These are phyloP conservation scores for Colletotrichum aenigma DNA, from an alignment of 2,329 filamentous ascomycete genomes.

Conservation along the genomic window DNA sequence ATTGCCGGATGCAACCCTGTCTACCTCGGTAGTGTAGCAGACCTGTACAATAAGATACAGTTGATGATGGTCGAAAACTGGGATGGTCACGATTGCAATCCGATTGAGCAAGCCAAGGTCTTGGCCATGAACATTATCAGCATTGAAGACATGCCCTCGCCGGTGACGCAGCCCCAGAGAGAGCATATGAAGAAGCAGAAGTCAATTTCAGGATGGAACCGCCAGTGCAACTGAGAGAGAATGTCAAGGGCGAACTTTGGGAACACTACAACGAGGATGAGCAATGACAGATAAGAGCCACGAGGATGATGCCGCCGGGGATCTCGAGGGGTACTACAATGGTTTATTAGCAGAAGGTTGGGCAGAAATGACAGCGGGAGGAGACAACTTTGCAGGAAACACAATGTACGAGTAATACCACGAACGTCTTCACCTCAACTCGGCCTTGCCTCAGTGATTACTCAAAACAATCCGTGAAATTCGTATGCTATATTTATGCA, in stretches of 20 bases:
- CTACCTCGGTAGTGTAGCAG: background rate
- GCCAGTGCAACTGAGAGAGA: background rate
- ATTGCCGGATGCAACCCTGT: background rate
- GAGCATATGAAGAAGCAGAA: background rate
- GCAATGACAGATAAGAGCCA: background rate
- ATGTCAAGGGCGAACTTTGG: background rate
- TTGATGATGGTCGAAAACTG: accelerated
- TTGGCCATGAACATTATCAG: accelerated
- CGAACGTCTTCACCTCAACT: background rate
- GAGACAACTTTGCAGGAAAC: background rate
- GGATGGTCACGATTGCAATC: background rate
- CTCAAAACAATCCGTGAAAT: background rate
- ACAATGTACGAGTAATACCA: background rate
- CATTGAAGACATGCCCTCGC: background rate
- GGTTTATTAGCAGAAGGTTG: background rate
- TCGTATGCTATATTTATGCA: background rate
- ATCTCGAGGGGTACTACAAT: background rate
- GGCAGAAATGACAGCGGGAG: background rate
- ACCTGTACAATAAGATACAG: accelerated
- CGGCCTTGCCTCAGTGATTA: background rate
- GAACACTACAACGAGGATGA: background rate
- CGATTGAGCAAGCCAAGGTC: background rate
- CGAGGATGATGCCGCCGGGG: background rate
- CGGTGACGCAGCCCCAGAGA: background rate
- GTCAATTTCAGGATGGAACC: background rate